Conservation (phyloP, 2,329 filamentous ascomycete genomes). For the Xylariaceae sp. region DNA sequence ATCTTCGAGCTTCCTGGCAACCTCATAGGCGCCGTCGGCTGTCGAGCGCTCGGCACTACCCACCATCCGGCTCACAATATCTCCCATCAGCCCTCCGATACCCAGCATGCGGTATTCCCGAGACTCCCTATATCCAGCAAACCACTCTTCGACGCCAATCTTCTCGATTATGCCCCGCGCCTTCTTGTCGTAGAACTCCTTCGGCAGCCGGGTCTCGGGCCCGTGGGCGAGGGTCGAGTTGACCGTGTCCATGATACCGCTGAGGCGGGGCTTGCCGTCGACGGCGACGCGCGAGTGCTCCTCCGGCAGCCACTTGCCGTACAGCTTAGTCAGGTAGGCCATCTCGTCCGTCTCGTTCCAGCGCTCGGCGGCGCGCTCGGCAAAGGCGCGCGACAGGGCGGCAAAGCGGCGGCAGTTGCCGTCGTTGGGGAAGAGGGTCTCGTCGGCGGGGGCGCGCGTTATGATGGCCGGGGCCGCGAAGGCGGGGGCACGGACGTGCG, state of each 20-base stretch:
- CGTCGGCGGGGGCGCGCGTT: conserved; percentile 56
- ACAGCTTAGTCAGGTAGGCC: conserved; percentile 68
- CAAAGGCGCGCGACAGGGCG: conserved; percentile 61
- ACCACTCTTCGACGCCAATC: conserved; percentile 90
- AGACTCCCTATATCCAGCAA: conserved; percentile 74
- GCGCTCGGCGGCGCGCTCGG: conserved; percentile 59
- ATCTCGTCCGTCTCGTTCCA: conserved; percentile 78
- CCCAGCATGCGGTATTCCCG: conserved; percentile 82
- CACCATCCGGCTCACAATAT: conserved; percentile 71
- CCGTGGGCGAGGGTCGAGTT: conserved; percentile 85
- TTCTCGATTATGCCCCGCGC: conserved; percentile 61
- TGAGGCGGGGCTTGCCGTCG: conserved; percentile 74
- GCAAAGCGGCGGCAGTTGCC: conserved; percentile 65
- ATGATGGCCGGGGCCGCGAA: conserved; percentile 60
- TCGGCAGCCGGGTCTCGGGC: conserved; percentile 67
- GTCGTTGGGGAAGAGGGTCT: conserved; percentile 77
- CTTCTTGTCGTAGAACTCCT: conserved; percentile 78
- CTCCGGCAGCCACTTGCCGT: conserved; percentile 80
- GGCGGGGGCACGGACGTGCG: conserved; percentile 30
- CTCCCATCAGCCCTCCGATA: conserved; percentile 77
- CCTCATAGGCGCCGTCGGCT: conserved; percentile 45
- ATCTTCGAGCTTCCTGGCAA: conserved; percentile 21
- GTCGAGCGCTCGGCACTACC: conserved; percentile 52
- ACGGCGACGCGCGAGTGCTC: conserved; percentile 63
- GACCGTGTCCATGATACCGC: conserved; percentile 88